Evolutionary conservation across 495 filamentous ascomycete species (phyloP), one percentile per base, ranked within the genome.

Genomic region (Neurospora sp.): DNA sequence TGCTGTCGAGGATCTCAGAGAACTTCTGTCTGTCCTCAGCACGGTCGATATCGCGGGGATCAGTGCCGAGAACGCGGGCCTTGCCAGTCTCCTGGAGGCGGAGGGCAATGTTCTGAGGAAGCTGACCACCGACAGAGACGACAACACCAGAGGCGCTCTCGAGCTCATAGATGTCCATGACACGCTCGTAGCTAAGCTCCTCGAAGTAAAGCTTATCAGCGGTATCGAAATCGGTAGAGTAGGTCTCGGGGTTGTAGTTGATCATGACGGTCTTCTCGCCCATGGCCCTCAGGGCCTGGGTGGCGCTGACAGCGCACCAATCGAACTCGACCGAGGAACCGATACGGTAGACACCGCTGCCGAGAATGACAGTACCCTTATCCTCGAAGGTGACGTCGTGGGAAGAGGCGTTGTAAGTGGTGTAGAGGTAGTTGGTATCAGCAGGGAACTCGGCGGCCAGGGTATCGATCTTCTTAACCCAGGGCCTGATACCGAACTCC

Each of bases 201-300:
- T 98, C 95, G 77, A 98, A 98, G 83, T 98, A 98, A 35, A 98
- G 88, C 77, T 90, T 94, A 76, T 98, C 96, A n/a, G 96, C 93
- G 11, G 90, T 91, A 78, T 98, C 95, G 81, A 92, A 97, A 83
- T 98, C 95, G 68, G 96, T 98, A 70, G 84, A 88, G 74, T 90
- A 91, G 18, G 94, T 98, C 81, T 97, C 94, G 0, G 94, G 94
- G 81, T 96, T 96, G 81, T 91, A 94, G 80, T 98, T 99, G 82
- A 99, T 97, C 94, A 99, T 97, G 71, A 97, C 91, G 22, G 95
- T 99, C 88, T 97, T 97, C 87, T 97, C 93, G 76, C 94, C 95
- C 89, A 97, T 94, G 70, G 90, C 84, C 75, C 89, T 88, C 74
- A 98, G 86, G 42, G 94, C 94, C 39, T 92, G 86, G 18, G 96